Percentiles rank a stretch among this genome's conserved stretches.
phyloP scores from a whole-genome alignment of 2,329 filamentous ascomycete species.

The Pseudogymnoascus sp. region DNA sequence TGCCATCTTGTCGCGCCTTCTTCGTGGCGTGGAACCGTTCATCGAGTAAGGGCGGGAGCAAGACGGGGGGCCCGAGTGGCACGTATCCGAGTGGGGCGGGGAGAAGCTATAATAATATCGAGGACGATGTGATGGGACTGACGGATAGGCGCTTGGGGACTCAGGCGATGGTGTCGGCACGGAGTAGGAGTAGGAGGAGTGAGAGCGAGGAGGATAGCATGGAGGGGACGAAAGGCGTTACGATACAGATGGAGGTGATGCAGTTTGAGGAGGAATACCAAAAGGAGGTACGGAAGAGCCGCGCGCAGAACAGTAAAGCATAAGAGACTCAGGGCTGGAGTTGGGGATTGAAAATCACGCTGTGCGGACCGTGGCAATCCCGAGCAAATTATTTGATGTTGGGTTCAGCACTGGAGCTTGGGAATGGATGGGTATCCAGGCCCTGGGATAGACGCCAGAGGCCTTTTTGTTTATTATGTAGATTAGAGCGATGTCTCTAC shows the following conservation, averaged over 20 bases:
- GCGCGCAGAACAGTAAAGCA: background rate
- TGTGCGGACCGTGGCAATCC: background rate
- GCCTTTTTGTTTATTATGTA: background rate
- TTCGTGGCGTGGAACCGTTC: conserved; percentile 3
- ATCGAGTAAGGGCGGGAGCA: background rate
- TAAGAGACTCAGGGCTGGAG: background rate
- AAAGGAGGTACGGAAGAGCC: background rate
- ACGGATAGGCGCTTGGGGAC: background rate
- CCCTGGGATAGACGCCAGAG: background rate
- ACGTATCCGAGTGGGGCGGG: background rate
- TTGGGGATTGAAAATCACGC: background rate
- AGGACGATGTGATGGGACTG: background rate
- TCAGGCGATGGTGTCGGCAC: background rate
- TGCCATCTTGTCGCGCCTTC: background rate
- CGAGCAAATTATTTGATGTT: background rate
- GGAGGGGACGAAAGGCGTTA: background rate
- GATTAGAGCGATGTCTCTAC: background rate
- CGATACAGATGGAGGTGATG: conserved; percentile 9
- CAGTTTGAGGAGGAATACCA: background rate
- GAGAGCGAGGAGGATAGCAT: conserved; percentile 5
- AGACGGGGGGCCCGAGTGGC: background rate
- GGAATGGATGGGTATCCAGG: background rate
- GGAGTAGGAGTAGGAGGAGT: conserved; percentile 1
- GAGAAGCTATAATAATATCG: conserved; percentile 11
- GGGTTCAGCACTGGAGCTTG: background rate